Percentiles rank a stretch among this genome's conserved stretches.
Conservation (phyloP, 768 basidiomycete species). For the Zangia roseola region DNA sequence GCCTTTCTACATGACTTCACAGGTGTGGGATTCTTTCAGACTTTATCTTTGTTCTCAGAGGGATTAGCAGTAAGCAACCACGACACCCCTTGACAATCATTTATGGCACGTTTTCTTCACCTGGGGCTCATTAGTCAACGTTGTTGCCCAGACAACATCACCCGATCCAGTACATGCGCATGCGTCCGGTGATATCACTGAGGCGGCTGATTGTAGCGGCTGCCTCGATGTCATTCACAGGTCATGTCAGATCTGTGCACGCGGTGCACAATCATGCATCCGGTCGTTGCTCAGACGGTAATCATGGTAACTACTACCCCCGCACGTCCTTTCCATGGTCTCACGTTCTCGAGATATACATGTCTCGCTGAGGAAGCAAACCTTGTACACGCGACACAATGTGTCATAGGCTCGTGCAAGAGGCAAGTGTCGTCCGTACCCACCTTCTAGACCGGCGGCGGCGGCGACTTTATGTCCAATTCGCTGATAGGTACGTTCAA, state of each 20-base stretch:
- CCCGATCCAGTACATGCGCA: background rate
- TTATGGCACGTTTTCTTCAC: background rate
- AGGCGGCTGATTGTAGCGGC: background rate
- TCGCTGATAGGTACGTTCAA: slow-evolving; percentile 5
- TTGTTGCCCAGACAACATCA: slow-evolving; percentile 13
- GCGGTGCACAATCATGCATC: background rate
- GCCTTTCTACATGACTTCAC: background rate
- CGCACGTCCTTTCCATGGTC: background rate
- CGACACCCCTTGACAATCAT: background rate
- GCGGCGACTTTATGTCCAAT: background rate
- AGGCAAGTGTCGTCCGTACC: background rate
- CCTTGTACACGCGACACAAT: background rate
- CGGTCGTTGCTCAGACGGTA: background rate
- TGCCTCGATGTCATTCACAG: slow-evolving; percentile 7
- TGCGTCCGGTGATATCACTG: slow-evolving; percentile 15
- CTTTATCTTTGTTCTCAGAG: slow-evolving; percentile 1
- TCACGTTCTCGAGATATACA: background rate
- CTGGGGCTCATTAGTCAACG: background rate
- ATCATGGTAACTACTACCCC: slow-evolving; percentile 8
- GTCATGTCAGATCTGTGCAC: slow-evolving; percentile 1
- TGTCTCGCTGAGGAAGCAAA: background rate
- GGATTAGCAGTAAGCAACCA: background rate
- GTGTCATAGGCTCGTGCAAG: background rate
- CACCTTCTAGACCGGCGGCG: background rate
- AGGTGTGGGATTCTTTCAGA: background rate